Evolutionary conservation across 164 flowering plant species (phyloP).

Genomic region (Annona squamosa): DNA sequence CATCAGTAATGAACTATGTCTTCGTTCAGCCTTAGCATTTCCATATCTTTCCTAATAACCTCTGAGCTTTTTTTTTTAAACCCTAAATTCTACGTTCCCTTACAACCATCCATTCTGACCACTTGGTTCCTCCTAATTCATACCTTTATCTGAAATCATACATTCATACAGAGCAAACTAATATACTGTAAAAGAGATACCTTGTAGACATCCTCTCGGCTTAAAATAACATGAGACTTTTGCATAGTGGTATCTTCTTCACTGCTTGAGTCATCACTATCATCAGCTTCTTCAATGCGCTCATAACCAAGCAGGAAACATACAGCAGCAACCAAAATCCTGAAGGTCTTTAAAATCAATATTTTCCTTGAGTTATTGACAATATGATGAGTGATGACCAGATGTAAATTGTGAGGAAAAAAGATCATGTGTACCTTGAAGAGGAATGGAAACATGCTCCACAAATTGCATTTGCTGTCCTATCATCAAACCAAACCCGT

Average conservation of each 20-base stretch:
- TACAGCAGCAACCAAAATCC: conserved; percentile 80
- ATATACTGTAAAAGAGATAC: conserved; percentile 21
- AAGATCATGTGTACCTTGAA: conserved; percentile 39
- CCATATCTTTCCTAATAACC: too few relatives aligned
- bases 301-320: conserved; percentile 88
- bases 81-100: too few relatives aligned
- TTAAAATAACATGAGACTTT: conserved; percentile 44
- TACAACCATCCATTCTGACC: too few relatives aligned
- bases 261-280: conserved; percentile 64
- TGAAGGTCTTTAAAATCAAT: conserved; percentile 13
- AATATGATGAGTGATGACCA: neutral
- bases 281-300: conserved; percentile 54
- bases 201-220: conserved; percentile 73
- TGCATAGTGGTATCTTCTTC: conserved; percentile 55
- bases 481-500: conserved; percentile 90
- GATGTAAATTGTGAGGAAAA: neutral
- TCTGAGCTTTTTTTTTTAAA: too few relatives aligned
- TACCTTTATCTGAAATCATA: neutral
- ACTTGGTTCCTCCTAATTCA: neutral
- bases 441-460: conserved; percentile 74
- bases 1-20: too few relatives aligned
- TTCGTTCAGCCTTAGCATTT: too few relatives aligned
- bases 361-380: neutral
- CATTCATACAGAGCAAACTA: neutral
- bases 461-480: conserved; percentile 87